These are phyloP conservation scores for Acer saccharum DNA, from an alignment of 345 rosid genomes.

Conservation along the genomic window DNA sequence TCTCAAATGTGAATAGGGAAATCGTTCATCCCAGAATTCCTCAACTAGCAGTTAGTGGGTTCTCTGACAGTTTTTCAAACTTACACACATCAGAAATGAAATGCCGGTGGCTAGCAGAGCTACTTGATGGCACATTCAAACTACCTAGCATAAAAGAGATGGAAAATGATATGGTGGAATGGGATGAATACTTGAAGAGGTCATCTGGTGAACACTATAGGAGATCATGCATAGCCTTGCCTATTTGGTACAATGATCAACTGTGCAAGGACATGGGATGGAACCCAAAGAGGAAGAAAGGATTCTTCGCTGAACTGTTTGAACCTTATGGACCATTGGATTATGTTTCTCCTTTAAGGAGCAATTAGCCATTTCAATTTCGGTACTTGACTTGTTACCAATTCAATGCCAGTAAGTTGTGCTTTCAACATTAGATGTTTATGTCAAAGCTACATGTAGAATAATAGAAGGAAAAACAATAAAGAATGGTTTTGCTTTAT, in stretches of 20 bases:
- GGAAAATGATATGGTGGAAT: constrained; percentile 37
- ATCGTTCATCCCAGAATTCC: constrained; percentile 44
- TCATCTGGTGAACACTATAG: constrained; percentile 29
- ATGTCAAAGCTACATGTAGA: not conserved
- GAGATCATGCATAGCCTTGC: constrained; percentile 38
- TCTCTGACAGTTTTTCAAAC: constrained; percentile 39
- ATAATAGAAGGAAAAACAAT: not conserved
- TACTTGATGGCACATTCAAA: constrained; percentile 36
- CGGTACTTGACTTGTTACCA: not conserved
- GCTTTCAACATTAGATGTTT: not conserved
- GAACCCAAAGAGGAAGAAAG: constrained; percentile 46
- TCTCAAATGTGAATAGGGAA: constrained; percentile 29
- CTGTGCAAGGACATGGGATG: constrained; percentile 50
- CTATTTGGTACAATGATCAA: constrained; percentile 48
- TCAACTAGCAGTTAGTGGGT: constrained; percentile 47
- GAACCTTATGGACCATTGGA: constrained; percentile 54
- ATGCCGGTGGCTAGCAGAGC: constrained; percentile 40
- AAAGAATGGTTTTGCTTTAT: not conserved
- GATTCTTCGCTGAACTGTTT: constrained; percentile 38
- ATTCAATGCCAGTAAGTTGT: not conserved
- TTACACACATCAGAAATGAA: constrained; percentile 44
- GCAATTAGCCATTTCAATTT: not conserved
- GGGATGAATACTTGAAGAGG: constrained; percentile 38
- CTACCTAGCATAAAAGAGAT: constrained; percentile 38
- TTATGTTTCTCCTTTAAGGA: constrained; percentile 20